Base-by-base conservation (phyloP, 345 rosid genomes). In the Turritis glabra region DNA sequence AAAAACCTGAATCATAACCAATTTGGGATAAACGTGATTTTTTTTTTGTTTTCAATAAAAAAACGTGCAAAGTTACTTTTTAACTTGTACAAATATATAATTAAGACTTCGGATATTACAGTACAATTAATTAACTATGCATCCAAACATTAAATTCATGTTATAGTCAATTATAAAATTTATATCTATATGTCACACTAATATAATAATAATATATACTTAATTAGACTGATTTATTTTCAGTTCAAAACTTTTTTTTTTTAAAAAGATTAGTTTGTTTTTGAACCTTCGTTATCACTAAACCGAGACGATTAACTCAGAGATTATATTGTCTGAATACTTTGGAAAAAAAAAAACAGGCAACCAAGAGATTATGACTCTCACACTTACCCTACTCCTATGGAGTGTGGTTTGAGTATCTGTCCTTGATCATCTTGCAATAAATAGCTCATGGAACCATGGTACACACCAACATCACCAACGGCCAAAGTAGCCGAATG, bases 391-490 rank as follows among this genome's bases (percentile, higher is more conserved):
- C 96, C 97, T 0, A 83, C 82, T 1, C 90, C 90, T 26, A 93
- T 27, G 2, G 96, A 89, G 46, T 91, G 87, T 1, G 94, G 85
- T 3, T 2, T 67, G 11, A 87, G 13, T 15, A 91, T 85, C 19
- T 93, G 94, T 29, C 98, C 97, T 59, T 93, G 85, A 3, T 78
- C 83, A 53, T 93, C 94, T 72, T 91, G 97, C 78, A 93, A 63
- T 71, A 89, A 68, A 64, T 91, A 91, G 69, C 85, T 88, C 90
- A 89, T 85, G 25, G 97, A 71, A 71, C 98, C 96, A 82, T 93
- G 98, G 67, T 84, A 89, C 1, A 89, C 92, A 17, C 97, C 98
- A 9, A 91, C 84, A 11, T 91, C 89, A 12, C 97, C 98, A 19
- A 35, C 73, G 22, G 94, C 86, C 55, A 93, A 80, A 25, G 98